Evolutionary conservation across 2,329 filamentous ascomycete species (phyloP), one percentile per base, ranked within the genome.

Genomic region (Penicillium crustosum): DNA sequence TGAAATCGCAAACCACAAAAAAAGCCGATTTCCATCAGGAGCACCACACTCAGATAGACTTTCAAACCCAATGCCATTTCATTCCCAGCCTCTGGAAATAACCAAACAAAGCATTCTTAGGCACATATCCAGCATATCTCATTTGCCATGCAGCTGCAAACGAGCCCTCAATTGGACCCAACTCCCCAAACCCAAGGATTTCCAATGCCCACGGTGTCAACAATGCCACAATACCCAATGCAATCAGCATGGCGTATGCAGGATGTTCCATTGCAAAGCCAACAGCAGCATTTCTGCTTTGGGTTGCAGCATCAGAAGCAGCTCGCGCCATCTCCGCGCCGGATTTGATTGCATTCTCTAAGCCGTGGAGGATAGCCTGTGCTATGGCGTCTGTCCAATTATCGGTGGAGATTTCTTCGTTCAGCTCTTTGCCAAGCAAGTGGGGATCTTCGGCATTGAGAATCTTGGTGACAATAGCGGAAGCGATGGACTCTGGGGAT

Each of bases 51-150:
- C 19, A 41, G 19, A 15, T 7, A 41, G 6, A 23, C 19, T 2
- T 23, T 12, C 10, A 41, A 44, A 33, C 8, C 48, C 60, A 35
- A 31, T 60, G 56, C 66, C 62, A 69, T 17, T 55, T 66, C 75
- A 79, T 79, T 0, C 77, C 77, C 57, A 79, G 60, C 13, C 74
- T 66, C 69, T 79, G 77, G 33, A 80, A 73, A 50, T 70, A 80
- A 2, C 71, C 71, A 57, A 78, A 78, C n/a, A 80, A 59, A 5
- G 76, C 75, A 0, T 68, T 69, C 57, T 73, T 73, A 8, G 36
- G 49, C 12, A 52, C 36, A 43, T 52, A 35, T 23, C 38, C 36
- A 52, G 27, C 27, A 33, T 78, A 79, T 1, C 52, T 61, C 0
- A 68, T 58, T 62, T 78, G 73, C 75, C 77, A 80, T 60, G 58